Base-by-base conservation (phyloP, 768 basidiomycete genomes). In the Mycena filopes region DNA sequence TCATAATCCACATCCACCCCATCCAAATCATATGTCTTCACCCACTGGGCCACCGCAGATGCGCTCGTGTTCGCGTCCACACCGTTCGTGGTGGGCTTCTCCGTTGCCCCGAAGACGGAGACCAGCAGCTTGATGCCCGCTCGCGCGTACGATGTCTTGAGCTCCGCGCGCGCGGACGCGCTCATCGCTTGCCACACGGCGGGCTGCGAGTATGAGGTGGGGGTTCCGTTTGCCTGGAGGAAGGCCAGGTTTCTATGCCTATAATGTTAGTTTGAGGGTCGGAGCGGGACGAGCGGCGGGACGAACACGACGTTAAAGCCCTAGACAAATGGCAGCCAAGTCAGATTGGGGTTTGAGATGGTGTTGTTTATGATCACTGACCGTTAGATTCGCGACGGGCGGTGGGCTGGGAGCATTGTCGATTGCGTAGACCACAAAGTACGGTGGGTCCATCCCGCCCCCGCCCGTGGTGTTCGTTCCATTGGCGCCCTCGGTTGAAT, bases 1-100 rank as follows among this genome's bases (percentile, higher is more conserved):
- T 58, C 56, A 20, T 58, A 58, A n/a, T 48, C 56, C 23, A 58
- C 45, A 38, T 58, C 56, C 8, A 58, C 10, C 36, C 45, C 56
- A 28, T 58, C 33, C 45, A 58, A 29, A 1, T 11, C 46, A n/a
- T 58, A 16, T 2, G 36, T 33, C 8, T 47, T 58, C 2, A 58
- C 45, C 56, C 46, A 56, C 21, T 56, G 2, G 11, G 56, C 46
- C 26, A 40, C 38, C 25, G 21, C n/a, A 16, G 18, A n/a, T 11
- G 54, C 54, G 5, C 29, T 53, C 38, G 36, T 36, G 5, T 38
- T 53, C 7, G 51, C 2, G 11, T 55, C 40, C 15, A 26, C 6
- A 4, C 26, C 26, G 6, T 11, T 1, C 15, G 53, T 41, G 3
- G 53, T 55, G 3, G 40, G 53, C 10, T 25, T 28, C 15, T 41